Base-by-base conservation (phyloP, 164 flowering plant genomes). In the Protea cynaroides region DNA sequence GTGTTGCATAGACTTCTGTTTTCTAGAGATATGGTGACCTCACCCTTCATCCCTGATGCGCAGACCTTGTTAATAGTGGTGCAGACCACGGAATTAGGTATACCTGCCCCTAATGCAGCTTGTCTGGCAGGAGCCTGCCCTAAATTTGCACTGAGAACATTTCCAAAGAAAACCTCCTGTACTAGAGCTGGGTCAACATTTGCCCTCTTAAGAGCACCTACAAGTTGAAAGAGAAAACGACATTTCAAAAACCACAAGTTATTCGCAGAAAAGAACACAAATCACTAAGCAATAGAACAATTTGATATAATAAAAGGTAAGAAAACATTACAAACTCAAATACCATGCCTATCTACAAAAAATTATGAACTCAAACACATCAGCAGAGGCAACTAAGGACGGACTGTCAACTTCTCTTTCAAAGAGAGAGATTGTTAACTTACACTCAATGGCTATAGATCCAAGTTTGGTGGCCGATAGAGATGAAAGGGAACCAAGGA, bases 101-200 rank as follows among this genome's bases (percentile, higher is more conserved):
- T 75, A n/a, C 98, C 96, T 1, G 98, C 98, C 62, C 97, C 97
- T 55, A 91, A 64, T 6, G 98, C 97, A 70, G 97, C 98, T 76
- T 94, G 98, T 63, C 96, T 84, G 54, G 98, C 97, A 43, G 98
- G 98, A 64, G 98, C 97, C 71, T 94, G 98, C 34, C 98, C 98
- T 62, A 94, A 74, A 82, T 94, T 94, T 44, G 97, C 98, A 71
- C 95, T 87, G 21, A 94, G 80, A 67, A 94, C 98, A 78, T 94
- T 94, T 34, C 98, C 98, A 76, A 94, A 94, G 74, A 83, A 87
- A 8, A 94, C 96, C 78, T 94, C 98, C 81, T 94, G 87, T 52
- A 94, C 98, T 24, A 85, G 82, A 10, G 85, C 70, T 53, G 97
- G 88, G 69, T 87, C 92, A 53, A 94, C 74, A 65, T 78, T 84